Evolutionary conservation across 164 flowering plant genomes (phyloP).

Genomic region (Tinospora cordifolia): DNA sequence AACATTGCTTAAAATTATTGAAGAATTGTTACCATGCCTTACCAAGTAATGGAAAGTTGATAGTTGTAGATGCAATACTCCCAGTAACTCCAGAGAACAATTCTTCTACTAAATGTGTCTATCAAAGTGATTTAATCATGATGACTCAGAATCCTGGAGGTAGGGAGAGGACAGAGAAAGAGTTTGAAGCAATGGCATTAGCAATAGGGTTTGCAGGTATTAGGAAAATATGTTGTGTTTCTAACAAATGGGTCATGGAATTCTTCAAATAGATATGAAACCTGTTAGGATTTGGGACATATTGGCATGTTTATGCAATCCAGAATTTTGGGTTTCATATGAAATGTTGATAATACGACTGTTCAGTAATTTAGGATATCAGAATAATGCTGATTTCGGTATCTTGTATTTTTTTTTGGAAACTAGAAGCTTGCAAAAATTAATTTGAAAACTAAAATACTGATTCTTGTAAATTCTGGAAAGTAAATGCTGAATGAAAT

Average conservation of each 20-base stretch:
- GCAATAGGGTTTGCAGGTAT: slow-evolving; percentile 14
- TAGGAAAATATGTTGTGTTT: slow-evolving; percentile 8
- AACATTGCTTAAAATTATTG: slow-evolving; percentile 15
- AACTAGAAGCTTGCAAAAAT: too few species aligned
- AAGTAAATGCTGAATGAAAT: too few species aligned
- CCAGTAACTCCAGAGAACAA: not conserved
- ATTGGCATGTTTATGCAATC: too few species aligned
- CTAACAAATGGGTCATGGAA: slow-evolving; percentile 23
- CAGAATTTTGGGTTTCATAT: too few species aligned
- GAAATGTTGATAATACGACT: too few species aligned
- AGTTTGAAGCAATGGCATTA: slow-evolving; percentile 17
- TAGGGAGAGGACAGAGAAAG: slow-evolving; percentile 18
- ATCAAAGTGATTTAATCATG: slow-evolving; percentile 12
- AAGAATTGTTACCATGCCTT: slow-evolving; percentile 25
- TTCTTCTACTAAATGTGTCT: not conserved
- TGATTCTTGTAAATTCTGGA: too few species aligned
- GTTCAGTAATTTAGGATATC: too few species aligned
- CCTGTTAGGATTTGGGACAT: too few species aligned
- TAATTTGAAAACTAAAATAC: too few species aligned
- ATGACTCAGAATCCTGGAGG: slow-evolving; percentile 17
- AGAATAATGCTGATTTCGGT: too few species aligned
- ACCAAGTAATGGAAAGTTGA: slow-evolving; percentile 22
- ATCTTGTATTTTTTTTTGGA: too few species aligned
- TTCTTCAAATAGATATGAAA: slow-evolving; percentile 11
- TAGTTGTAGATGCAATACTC: slow-evolving; percentile 10